Base-by-base conservation (phyloP, 1,284 basidiomycete species). In the Neolentinus lepideus region DNA sequence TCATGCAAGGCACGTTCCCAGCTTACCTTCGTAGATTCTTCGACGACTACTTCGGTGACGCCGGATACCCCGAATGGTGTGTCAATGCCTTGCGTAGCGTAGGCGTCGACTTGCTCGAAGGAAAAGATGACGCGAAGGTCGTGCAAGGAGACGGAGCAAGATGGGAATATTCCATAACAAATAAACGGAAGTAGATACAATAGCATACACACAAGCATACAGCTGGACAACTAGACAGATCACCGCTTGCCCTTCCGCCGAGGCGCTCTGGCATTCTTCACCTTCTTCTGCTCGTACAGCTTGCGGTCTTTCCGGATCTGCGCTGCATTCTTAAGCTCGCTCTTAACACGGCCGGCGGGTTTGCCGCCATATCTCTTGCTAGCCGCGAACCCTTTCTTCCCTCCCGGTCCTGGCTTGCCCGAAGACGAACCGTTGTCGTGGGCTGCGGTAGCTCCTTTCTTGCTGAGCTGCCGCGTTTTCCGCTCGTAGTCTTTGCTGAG, bases 231-330 rank as follows among this genome's bases (percentile, higher is more conserved):
- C n/a, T n/a, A n/a, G n/a, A n/a, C n/a, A 14, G 12, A 59, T 66
- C 72, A 78, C 69, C 78, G 70, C 62, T 71, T 81, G 57, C 79
- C 71, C 64, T 76, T 83, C 58, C 66, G 69, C 22, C 47, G 47
- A 50, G 68, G 74, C 10, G 86, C 82, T 25, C 91, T 76, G 22
- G 89, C 88, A 66, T 92, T 93, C 75, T 90, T 92, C 22, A 78
- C 81, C 66, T 75, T 82, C 62, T 76, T 80, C 58, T 79, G 80
- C 61, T 90, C 85, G 64, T 72, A 63, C 27, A 76, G 54, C 65
- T 83, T 83, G 58, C 92, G 79, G 26, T 78, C 72, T 67, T 88
- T 94, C 57, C 90, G 80, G 60, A 96, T 94, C 66, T 94, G 88
- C 53, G 92, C 90, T 35, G 83, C 84, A 0, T 81, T 87, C 74